Conservation (phyloP, 2,329 filamentous ascomycete genomes). For the Metarhizium robertsii region DNA sequence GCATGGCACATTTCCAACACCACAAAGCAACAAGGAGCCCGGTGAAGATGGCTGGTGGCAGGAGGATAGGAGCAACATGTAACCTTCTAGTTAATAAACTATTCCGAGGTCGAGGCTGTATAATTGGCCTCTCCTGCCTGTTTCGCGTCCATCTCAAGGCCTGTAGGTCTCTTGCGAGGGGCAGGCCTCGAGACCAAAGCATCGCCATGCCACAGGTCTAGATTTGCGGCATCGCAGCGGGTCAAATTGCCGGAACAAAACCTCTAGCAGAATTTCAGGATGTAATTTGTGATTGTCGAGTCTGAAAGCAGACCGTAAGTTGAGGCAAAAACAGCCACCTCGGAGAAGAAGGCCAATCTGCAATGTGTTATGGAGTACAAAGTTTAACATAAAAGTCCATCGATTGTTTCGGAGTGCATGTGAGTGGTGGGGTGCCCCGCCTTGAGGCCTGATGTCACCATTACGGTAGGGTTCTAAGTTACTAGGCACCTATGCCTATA, state of each 20-base stretch:
- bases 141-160: neutral
- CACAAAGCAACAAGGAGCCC: constrained; percentile 58
- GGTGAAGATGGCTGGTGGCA: constrained; percentile 57
- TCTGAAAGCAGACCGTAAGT: too few relatives aligned
- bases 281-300: neutral
- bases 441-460: neutral
- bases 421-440: too few relatives aligned
- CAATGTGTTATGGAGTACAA: too few relatives aligned
- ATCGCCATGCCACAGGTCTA: neutral
- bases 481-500: too few relatives aligned
- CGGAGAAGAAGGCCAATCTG: too few relatives aligned
- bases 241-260: neutral
- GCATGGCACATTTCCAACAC: constrained; percentile 60
- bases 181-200: neutral
- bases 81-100: constrained; percentile 11
- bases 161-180: neutral
- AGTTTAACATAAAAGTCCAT: too few relatives aligned
- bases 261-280: neutral
- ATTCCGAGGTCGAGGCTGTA: neutral
- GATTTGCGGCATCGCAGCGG: neutral
- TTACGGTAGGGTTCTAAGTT: neutral
- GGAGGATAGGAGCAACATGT: constrained; percentile 32
- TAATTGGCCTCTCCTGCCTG: neutral
- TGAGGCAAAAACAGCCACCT: too few relatives aligned
- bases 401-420: too few relatives aligned